phyloP scores from a whole-genome alignment of 345 rosid genomes.

The Sapria himalayana region DNA sequence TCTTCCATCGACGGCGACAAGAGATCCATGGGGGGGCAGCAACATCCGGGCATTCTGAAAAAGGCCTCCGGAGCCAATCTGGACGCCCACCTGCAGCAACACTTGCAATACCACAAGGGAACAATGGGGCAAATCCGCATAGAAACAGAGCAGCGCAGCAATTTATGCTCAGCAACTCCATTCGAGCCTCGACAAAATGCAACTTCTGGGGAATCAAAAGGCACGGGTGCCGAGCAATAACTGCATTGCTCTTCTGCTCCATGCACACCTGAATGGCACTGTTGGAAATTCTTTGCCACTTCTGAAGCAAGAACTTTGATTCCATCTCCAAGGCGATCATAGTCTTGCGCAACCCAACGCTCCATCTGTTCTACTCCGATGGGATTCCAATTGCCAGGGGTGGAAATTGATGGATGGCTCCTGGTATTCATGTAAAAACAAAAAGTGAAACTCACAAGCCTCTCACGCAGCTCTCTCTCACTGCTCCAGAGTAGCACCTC shows the following conservation, averaged over 20 bases:
- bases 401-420: constrained; percentile 10
- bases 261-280: constrained; percentile 5
- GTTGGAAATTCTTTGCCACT: constrained; percentile 12
- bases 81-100: constrained; percentile 39
- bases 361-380: constrained; percentile 51
- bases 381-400: constrained; percentile 32
- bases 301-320: constrained; percentile 22
- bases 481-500: constrained; percentile 34
- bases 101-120: constrained; percentile 69
- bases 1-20: no score
- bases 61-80: constrained; percentile 38
- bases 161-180: no score
- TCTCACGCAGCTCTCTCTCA: constrained; percentile 73
- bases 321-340: constrained; percentile 15
- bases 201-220: constrained; percentile 46
- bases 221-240: constrained; percentile 37
- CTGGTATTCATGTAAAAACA: constrained; percentile 17
- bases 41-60: constrained; percentile 25
- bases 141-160: constrained; percentile 51
- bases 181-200: constrained; percentile 29
- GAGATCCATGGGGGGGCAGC: no score
- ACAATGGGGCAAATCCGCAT: constrained; percentile 60
- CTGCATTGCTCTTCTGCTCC: constrained; percentile 45
- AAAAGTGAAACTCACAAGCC: constrained; percentile 43
- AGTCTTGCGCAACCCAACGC: constrained; percentile 40